phyloP scores from a whole-genome alignment of 129 eudicot species.

The Rutidosis leptorrhynchoides region DNA sequence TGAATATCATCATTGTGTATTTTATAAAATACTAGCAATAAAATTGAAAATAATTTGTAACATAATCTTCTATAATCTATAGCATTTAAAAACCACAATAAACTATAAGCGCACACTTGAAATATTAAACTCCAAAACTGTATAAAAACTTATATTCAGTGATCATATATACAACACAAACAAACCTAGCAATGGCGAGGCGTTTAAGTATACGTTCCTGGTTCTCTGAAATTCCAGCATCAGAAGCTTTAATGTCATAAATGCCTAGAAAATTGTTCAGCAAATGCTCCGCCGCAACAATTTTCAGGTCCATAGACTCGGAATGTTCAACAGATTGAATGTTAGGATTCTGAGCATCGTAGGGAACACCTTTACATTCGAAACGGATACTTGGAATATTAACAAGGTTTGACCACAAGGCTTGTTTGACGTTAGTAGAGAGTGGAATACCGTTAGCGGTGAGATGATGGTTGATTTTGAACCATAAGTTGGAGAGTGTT shows the following conservation, averaged over 20 bases:
- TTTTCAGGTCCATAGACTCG: conserved; percentile 48
- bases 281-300: conserved; percentile 58
- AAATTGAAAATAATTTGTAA: too few species aligned
- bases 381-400: conserved; percentile 50
- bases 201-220: conserved; percentile 61
- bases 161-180: background rate
- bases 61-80: too few species aligned
- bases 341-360: conserved; percentile 29
- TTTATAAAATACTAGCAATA: too few species aligned
- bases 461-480: conserved; percentile 43
- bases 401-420: conserved; percentile 62
- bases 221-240: conserved; percentile 29
- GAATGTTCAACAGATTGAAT: conserved; percentile 41
- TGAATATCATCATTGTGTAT: background rate
- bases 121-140: too few species aligned
- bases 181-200: conserved; percentile 71
- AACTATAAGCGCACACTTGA: background rate
- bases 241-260: conserved; percentile 56
- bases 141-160: background rate
- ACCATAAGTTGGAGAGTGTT: conserved; percentile 44
- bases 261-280: conserved; percentile 57
- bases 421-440: conserved; percentile 55
- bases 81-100: background rate
- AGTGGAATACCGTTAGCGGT: conserved; percentile 43
- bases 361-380: conserved; percentile 31